Base-by-base conservation (phyloP, 176 grass and related monocot genomes). In the Triticum timopheevii region DNA sequence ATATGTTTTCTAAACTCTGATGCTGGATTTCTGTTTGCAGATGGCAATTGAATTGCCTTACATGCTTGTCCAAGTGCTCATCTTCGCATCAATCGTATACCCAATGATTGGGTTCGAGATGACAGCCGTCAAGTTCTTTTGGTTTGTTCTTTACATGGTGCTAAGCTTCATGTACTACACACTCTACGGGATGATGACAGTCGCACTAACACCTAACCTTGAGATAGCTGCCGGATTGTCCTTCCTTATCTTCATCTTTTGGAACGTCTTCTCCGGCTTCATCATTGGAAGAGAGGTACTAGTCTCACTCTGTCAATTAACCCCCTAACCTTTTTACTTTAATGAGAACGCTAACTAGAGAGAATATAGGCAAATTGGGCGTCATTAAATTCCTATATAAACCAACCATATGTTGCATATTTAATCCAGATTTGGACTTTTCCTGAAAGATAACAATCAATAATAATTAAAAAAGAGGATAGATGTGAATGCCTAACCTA, bases 261-360 rank as follows among this genome's bases (percentile, higher is more conserved):
- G 93, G 93, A 92, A 95, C 40, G 34, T 90, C 83, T 95, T 95
- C 76, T 95, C 93, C 2, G 90, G 93, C 68, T 90, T 95, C 90
- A 77, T 92, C 88, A 31, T 95, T 23, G 52, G 82, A 58, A 87
- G 93, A 92, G 84, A 90, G 90, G 93, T 95, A 92, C 25, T 16
- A 34, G 16, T 35, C 42, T 49, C 19, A 81, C 81, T 31, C 23
- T 61, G 10, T 13, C 36, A n/a, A 61, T 61, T 73, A 74, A 74
- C 10, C 19, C 36, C 38, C 7, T 15, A 4, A 76, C 33, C 23
- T 65, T 65, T 27, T 76, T 23, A 75, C 19, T 31, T 49, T 23
- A 76, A 76, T 49, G 64, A 65, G 20, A 47, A 16, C 62, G 11
- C 10, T 24, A 2, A 1, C 22, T 38, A 77, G 59, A 35, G 39